These are phyloP conservation scores for Wallacemonas sp. DNA, from an alignment of 208 protist genomes.

Conservation along the genomic window DNA sequence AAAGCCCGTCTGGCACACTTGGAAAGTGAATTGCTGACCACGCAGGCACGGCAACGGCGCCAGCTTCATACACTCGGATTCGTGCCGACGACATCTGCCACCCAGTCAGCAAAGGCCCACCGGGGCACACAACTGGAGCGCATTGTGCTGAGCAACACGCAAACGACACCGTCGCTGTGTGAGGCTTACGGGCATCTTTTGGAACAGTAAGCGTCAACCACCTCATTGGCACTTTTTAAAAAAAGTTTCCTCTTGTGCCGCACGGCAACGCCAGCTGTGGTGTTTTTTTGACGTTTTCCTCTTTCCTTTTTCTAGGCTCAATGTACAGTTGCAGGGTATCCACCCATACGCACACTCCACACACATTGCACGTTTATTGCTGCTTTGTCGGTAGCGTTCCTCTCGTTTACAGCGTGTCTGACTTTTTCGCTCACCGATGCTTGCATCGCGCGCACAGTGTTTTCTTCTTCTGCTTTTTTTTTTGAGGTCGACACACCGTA, in stretches of 20 bases:
- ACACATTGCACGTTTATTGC: no score
- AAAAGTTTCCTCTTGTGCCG: neutral
- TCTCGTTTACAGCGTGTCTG: no score
- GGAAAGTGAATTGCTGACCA: slow-evolving; percentile 53
- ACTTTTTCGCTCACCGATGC: neutral
- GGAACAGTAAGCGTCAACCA: slow-evolving; percentile 5
- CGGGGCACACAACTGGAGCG: slow-evolving; percentile 55
- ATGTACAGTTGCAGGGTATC: no score
- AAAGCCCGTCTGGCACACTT: slow-evolving; percentile 35
- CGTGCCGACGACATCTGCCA: slow-evolving; percentile 18
- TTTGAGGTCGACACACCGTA: no score
- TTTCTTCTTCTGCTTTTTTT: neutral
- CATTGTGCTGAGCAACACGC: slow-evolving; percentile 41
- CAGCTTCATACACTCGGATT: slow-evolving; percentile 28
- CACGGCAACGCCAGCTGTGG: neutral
- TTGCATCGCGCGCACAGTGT: neutral
- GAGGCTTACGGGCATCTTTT: slow-evolving; percentile 49
- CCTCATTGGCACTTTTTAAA: no score
- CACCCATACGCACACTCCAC: no score
- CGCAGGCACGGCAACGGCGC: slow-evolving; percentile 37
- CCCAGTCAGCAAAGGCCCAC: slow-evolving; percentile 17
- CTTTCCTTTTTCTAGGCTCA: neutral
- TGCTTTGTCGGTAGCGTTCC: no score
- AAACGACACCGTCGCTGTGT: slow-evolving; percentile 55
- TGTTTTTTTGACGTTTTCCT: neutral